These are phyloP conservation scores for Lasiosphaeria hispida DNA, from an alignment of 495 filamentous ascomycete genomes.

Conservation along the genomic window DNA sequence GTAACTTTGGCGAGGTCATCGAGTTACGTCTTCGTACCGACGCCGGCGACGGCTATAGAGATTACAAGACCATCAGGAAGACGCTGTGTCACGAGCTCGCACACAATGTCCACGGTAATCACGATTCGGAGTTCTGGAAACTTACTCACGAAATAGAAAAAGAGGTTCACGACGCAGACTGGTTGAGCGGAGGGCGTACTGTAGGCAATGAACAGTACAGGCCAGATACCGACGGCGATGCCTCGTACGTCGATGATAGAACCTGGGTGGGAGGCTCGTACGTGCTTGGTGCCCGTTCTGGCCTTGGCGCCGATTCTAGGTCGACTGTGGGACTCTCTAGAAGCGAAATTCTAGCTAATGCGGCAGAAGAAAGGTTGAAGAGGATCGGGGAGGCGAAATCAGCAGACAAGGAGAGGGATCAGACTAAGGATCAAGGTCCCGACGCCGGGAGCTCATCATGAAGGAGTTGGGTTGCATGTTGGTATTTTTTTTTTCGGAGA, in stretches of 20 bases:
- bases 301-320: slow-evolving; percentile 1
- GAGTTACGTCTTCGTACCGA: slow-evolving; percentile 89
- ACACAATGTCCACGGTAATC: slow-evolving; percentile 81
- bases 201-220: slow-evolving; percentile 69
- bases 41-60: slow-evolving; percentile 87
- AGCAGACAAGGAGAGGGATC: neutral
- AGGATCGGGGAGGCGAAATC: slow-evolving; percentile 46
- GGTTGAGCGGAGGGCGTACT: slow-evolving; percentile 61
- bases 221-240: slow-evolving; percentile 43
- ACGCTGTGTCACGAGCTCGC: slow-evolving; percentile 94
- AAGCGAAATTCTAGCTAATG: slow-evolving; percentile 71
- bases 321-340: slow-evolving; percentile 33
- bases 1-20: slow-evolving; percentile 85
- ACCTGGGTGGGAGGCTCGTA: slow-evolving; percentile 89
- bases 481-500: neutral
- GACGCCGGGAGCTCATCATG: neutral
- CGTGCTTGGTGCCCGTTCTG: slow-evolving; percentile 62
- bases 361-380: slow-evolving; percentile 70
- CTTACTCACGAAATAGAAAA: slow-evolving; percentile 79
- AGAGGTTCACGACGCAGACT: slow-evolving; percentile 80
- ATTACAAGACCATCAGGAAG: slow-evolving; percentile 85
- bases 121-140: slow-evolving; percentile 87
- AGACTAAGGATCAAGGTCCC: neutral
- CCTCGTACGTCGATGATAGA: slow-evolving; percentile 67
- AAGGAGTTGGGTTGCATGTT: neutral